Evolutionary conservation across 225 moss, liverwort and hornwort species (phyloP), one percentile per base, ranked within the genome.

Genomic region (Pseudisothecium myosuroides): DNA sequence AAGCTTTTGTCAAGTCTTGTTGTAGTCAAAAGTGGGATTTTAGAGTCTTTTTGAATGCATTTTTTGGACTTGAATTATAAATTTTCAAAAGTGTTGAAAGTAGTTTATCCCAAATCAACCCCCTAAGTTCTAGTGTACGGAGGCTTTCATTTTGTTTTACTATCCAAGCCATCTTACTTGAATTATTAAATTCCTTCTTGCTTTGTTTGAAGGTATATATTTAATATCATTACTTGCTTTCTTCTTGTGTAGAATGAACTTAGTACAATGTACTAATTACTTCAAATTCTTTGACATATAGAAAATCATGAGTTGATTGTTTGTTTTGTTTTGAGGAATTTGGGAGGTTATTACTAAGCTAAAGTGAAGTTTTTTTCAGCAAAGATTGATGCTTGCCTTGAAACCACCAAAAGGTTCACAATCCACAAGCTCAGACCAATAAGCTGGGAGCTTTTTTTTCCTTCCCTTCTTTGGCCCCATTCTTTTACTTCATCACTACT

Each of bases 391-490:
- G 58, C 81, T 89, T 84, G 60, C 92, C 87, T 90, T 89, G 27
- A 92, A 71, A 58, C 80, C 66, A 3, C 87, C 76, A 47, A 90
- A 92, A 73, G 89, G 85, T 37, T 89, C 89, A 80, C 87, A 86
- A 3, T 90, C 90, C 36, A 80, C 14, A 49, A 2, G 45, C 66
- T 92, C 45, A n/a, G 50, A 90, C 90, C 88, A 90, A 4, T 86
- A 83, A 6, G 37, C 3, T 2, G 61, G 89, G 20, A 89, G 81
- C 62, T 87, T 87, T 49, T 90, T 90, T 32, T 76, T 87, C n/a
- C 56, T 39, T 66, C 55, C 56, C 39, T 83, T 88, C 81, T 85
- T 91, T 14, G 66, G 67, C 17, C 79, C 73, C 91, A 91, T 92
- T 64, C 11, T 37, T 63, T 84, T 67, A 73, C 17, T 34, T 60